Evolutionary conservation across 768 basidiomycete species (phyloP), one percentile per base, ranked within the genome.

Genomic region (Candolleomyces efflorescens): DNA sequence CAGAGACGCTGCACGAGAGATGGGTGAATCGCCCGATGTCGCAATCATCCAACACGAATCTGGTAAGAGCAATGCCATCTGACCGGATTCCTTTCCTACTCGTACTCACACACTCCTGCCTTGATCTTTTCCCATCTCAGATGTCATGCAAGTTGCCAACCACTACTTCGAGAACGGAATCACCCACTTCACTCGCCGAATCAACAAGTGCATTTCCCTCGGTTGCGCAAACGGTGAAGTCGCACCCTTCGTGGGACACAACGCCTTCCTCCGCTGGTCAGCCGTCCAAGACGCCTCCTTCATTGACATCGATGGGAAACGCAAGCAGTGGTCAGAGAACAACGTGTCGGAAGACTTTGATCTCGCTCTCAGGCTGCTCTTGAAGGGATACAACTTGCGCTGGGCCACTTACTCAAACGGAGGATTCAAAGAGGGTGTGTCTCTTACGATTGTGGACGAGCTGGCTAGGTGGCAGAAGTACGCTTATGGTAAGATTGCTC

Each of bases 81-180:
- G 10, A 5, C 43, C n/a, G n/a, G n/a, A n/a, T n/a, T n/a, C n/a
- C n/a, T n/a, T n/a, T n/a, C n/a, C n/a, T n/a, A n/a, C n/a, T n/a
- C n/a, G n/a, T n/a, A n/a, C n/a, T n/a, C n/a, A n/a, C n/a, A n/a
- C n/a, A n/a, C n/a, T n/a, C n/a, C n/a, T n/a, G n/a, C n/a, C n/a
- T n/a, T n/a, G n/a, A n/a, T n/a, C n/a, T n/a, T n/a, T n/a, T n/a
- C n/a, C n/a, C 2, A 39, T 45, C 13, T 63, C 60, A 76, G 86
- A 90, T 64, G 91, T 93, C 60, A 90, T 93, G 87, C 89, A 93
- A 69, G 92, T 93, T 64, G 91, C 86, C 0, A 73, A 89, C 68
- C 89, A 92, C 67, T 94, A 91, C 72, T 94, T 94, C 62, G 92
- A 94, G 70, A 93, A 93, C 66, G 90, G 89, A 3, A 86, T 94